A percentile compares a stretch with the other conserved stretches of the same genome.
Conservation (phyloP, 116 monocot species). For the Posidonia oceanica region DNA sequence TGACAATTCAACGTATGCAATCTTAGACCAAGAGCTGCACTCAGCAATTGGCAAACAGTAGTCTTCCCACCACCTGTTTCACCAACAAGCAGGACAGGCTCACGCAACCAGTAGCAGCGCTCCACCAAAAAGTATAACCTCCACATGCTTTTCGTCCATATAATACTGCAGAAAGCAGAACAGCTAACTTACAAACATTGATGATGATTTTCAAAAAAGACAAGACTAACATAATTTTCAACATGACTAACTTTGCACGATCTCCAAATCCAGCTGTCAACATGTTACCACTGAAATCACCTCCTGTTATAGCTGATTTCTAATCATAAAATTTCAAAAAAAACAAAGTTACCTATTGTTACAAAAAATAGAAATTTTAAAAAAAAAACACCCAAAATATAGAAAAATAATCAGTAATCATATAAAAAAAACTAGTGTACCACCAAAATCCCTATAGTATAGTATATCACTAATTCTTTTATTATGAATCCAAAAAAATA, state of each 20-base stretch:
- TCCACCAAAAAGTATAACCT: conserved; percentile 80
- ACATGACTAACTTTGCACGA: conserved; percentile 1
- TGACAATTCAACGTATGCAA: conserved; percentile 93
- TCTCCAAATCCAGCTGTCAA: too few relatives aligned
- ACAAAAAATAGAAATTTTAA: too few relatives aligned
- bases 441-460: too few relatives aligned
- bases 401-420: too few relatives aligned
- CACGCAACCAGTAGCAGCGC: conserved; percentile 71
- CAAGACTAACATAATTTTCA: neutral
- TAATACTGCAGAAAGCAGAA: conserved; percentile 38
- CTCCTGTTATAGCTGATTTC: too few relatives aligned
- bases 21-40: conserved; percentile 32
- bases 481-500: too few relatives aligned
- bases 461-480: too few relatives aligned
- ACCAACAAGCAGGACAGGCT: conserved; percentile 95
- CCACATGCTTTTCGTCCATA: conserved; percentile 72
- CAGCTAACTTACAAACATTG: neutral
- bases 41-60: conserved; percentile 86
- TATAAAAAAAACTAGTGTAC: too few relatives aligned
- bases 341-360: too few relatives aligned
- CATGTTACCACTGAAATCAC: too few relatives aligned
- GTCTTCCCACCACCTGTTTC: conserved; percentile 99
- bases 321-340: too few relatives aligned
- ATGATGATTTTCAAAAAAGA: neutral
- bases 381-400: too few relatives aligned